Conservation (phyloP, 306 rosid species). For the Cicer cuneatum region DNA sequence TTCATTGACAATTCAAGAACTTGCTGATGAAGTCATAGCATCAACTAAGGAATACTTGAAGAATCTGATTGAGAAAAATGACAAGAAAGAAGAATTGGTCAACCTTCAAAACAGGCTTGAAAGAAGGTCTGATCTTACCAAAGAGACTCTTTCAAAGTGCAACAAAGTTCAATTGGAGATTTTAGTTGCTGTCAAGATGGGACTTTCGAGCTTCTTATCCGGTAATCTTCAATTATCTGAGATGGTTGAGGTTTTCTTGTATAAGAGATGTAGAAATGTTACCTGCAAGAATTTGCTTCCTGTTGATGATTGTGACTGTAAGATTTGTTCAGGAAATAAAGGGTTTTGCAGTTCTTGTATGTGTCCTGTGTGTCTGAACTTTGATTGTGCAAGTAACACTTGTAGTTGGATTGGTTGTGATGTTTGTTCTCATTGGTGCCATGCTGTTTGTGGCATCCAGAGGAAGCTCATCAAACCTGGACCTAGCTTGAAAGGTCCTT, state of each 20-base stretch:
- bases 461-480: slow-evolving; percentile 85
- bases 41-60: slow-evolving; percentile 69
- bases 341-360: slow-evolving; percentile 95
- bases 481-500: slow-evolving; percentile 89
- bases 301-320: slow-evolving; percentile 97
- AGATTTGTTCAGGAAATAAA: slow-evolving; percentile 77
- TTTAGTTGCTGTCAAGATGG: slow-evolving; percentile 79
- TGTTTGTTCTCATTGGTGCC: slow-evolving; percentile 98
- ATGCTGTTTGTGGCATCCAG: slow-evolving; percentile 91
- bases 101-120: slow-evolving; percentile 70
- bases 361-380: slow-evolving; percentile 97
- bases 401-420: slow-evolving; percentile 99
- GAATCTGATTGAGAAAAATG: slow-evolving; percentile 69
- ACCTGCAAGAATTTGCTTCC: slow-evolving; percentile 80
- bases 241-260: slow-evolving; percentile 82
- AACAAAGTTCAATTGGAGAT: slow-evolving; percentile 73
- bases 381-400: slow-evolving; percentile 90
- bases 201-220: slow-evolving; percentile 69
- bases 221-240: slow-evolving; percentile 64
- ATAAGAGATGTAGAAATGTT: slow-evolving; percentile 75
- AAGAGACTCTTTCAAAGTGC: slow-evolving; percentile 81
- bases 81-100: slow-evolving; percentile 78
- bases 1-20: slow-evolving; percentile 74
- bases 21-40: slow-evolving; percentile 62
- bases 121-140: slow-evolving; percentile 79